A percentile compares a stretch with the other conserved stretches of the same genome.
Evolutionary conservation across 805 yeast genomes (phyloP).

Genomic region (Clavispora phyllophila): DNA sequence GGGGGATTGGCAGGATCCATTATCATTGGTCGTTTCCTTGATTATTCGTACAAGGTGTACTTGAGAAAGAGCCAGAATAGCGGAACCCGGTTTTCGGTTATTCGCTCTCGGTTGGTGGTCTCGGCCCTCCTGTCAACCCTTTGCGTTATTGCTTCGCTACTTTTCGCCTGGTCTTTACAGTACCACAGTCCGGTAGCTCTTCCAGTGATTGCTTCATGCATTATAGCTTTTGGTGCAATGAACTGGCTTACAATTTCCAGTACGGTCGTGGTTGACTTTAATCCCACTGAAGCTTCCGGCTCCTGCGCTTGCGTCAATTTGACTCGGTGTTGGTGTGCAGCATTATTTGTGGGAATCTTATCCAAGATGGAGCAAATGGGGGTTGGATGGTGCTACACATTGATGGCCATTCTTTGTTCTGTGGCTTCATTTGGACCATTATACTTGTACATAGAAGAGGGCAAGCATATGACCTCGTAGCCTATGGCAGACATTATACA

Average conservation of each 20-base stretch:
- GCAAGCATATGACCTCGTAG: background rate
- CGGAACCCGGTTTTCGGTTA: background rate
- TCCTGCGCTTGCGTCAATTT: conserved; percentile 2
- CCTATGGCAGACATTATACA: background rate
- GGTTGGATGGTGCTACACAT: conserved; percentile 3
- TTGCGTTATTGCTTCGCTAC: background rate
- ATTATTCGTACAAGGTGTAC: background rate
- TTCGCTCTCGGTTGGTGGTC: conserved; percentile 1
- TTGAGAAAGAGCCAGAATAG: background rate
- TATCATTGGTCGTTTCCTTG: conserved; percentile 1
- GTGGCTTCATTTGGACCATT: background rate
- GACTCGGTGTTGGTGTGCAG: conserved; percentile 4
- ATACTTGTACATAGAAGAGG: conserved; percentile 1
- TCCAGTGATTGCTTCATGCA: conserved; percentile 1
- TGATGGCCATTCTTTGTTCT: conserved; percentile 2
- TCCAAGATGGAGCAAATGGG: conserved; percentile 2
- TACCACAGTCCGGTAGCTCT: background rate
- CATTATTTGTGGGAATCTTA: conserved; percentile 1
- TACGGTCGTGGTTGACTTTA: conserved; percentile 3
- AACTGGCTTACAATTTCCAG: conserved; percentile 5
- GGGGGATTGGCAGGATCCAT: conserved; percentile 3
- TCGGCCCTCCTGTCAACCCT: conserved; percentile 1
- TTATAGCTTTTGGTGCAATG: conserved; percentile 5
- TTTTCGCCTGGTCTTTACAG: conserved; percentile 3
- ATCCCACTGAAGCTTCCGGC: conserved; percentile 2